Percentiles rank a stretch among this genome's conserved stretches.
phyloP scores from a whole-genome alignment of 2,329 filamentous ascomycete species.

The Orbilia oligospora region DNA sequence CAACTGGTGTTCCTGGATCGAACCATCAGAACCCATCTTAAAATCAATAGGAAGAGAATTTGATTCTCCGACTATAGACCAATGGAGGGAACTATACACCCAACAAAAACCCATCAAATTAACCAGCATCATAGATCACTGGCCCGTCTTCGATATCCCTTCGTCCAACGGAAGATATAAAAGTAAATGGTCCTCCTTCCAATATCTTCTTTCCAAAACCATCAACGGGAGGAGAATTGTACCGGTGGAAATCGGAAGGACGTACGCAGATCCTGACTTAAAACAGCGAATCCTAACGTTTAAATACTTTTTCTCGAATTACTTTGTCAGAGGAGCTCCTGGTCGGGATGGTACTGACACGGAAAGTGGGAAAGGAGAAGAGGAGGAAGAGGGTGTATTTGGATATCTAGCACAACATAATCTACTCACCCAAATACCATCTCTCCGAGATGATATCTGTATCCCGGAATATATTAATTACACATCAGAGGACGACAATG shows the following conservation, averaged over 20 bases:
- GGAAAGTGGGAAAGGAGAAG: neutral
- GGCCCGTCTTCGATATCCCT: constrained; percentile 45
- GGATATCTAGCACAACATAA: constrained; percentile 95
- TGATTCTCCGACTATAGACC: neutral
- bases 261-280: constrained; percentile 89
- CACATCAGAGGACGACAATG: constrained; percentile 14
- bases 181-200: constrained; percentile 76
- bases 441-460: constrained; percentile 80
- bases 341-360: constrained; percentile 21
- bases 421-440: constrained; percentile 85
- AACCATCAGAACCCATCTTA: neutral
- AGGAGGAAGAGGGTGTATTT: constrained; percentile 64
- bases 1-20: neutral
- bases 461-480: constrained; percentile 78
- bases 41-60: constrained; percentile 20
- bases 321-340: constrained; percentile 70
- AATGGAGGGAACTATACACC: constrained; percentile 44
- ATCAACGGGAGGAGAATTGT: constrained; percentile 84
- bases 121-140: constrained; percentile 30
- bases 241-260: constrained; percentile 86
- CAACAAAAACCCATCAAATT: constrained; percentile 39
- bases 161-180: neutral
- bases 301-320: constrained; percentile 76
- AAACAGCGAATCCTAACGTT: constrained; percentile 85
- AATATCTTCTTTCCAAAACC: constrained; percentile 81